phyloP scores from a whole-genome alignment of 768 basidiomycete species.

The Termitomyces sp. region DNA sequence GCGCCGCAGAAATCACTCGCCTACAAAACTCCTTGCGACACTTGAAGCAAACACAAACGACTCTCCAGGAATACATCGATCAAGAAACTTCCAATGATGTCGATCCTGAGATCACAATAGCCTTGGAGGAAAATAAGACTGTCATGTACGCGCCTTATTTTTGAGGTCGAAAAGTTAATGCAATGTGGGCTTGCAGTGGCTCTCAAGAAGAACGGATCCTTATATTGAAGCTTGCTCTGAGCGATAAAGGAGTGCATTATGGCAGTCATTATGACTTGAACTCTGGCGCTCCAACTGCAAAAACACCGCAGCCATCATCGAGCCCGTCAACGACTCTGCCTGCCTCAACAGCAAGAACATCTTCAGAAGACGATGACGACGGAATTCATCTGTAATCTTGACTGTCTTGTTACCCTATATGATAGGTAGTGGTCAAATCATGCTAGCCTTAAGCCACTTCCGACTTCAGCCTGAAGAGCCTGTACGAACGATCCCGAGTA shows the following conservation, averaged over 20 bases:
- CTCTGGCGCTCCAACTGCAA: background rate
- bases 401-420: constrained; percentile 1
- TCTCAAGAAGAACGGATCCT: constrained; percentile 74
- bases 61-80: constrained; percentile 42
- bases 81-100: constrained; percentile 25
- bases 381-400: constrained; percentile 19
- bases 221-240: constrained; percentile 61
- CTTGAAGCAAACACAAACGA: constrained; percentile 55
- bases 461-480: background rate
- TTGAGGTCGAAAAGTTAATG: constrained; percentile 1
- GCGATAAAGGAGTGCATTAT: constrained; percentile 49
- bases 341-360: background rate
- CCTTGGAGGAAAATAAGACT: constrained; percentile 62
- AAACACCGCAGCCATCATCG: background rate
- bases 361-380: constrained; percentile 7
- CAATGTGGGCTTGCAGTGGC: constrained; percentile 36
- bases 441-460: background rate
- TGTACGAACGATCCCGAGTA: background rate
- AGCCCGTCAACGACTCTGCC: background rate
- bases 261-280: constrained; percentile 42
- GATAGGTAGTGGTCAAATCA: background rate
- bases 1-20: constrained; percentile 61
- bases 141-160: constrained; percentile 51
- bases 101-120: constrained; percentile 56
- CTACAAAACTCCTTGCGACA: constrained; percentile 66